Base-by-base conservation (phyloP, 1,284 basidiomycete species). In the Stygiomarasmius scandens region DNA sequence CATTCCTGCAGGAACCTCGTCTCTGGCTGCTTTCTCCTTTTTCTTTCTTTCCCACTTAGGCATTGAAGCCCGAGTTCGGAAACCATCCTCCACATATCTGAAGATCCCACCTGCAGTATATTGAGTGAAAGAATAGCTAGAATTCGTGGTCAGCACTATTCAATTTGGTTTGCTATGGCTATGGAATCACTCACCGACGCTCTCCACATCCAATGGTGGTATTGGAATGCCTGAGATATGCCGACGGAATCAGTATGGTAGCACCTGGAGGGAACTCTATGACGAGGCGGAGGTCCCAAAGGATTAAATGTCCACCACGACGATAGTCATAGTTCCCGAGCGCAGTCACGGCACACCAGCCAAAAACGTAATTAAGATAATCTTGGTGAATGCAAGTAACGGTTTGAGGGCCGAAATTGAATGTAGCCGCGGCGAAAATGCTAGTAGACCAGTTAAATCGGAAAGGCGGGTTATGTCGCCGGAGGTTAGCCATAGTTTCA, bases 231-330 rank as follows among this genome's bases (percentile, higher is more conserved):
- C 19, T 8, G 12, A 54, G 20, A 25, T 25, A 51, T 0, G 65
- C 69, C 2, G 71, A 73, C 0, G 67, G 69, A 48, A 73, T 55
- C 24, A 69, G 61, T n/a, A 69, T 63, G 5, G 63, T 64, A 2
- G 58, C 61, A 9, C 65, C 62, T 2, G 63, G 55, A 6, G 52
- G 52, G 22, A 54, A 54, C 8, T 47, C 22, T 3, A 54, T 47
- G 43, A 54, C 52, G 3, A 54, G 14, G 20, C 32, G 10, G 3
- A 47, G 20, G 10, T 54, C 52, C 52, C 52, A 54, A 8, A 54
- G 44, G 5, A 54, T 24, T 9, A 54, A 20, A 22, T 54, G 52
- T 5, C 52, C 52, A n/a, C 52, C 52, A 11, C 29, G 23, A 4
- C 23, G 23, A 20, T 34, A 24, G 25, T 54, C 44, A 29, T 25